Evolutionary conservation across 768 basidiomycete genomes (phyloP).

Genomic region (Lentinula sp.): DNA sequence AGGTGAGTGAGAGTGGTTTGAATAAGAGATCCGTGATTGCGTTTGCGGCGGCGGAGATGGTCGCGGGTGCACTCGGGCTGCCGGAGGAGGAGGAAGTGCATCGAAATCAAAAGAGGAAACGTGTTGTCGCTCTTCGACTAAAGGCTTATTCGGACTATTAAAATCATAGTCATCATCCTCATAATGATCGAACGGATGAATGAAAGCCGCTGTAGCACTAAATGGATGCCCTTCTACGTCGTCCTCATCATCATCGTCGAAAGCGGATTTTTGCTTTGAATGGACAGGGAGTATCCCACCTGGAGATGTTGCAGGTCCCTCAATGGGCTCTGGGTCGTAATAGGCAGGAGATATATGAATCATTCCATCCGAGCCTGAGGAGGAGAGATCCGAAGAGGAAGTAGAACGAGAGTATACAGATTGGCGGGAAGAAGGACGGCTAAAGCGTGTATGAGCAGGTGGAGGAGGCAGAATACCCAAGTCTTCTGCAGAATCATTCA

Average conservation of each 20-base stretch:
- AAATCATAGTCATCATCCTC: slow-evolving; percentile 22
- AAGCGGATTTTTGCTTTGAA: slow-evolving; percentile 8
- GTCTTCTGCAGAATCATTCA: slow-evolving; percentile 14
- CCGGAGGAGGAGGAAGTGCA: slow-evolving; percentile 31
- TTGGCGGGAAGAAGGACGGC: slow-evolving; percentile 16
- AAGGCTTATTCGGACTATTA: slow-evolving; percentile 17
- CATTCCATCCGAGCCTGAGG: slow-evolving; percentile 13
- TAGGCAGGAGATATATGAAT: slow-evolving; percentile 20
- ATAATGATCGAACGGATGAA: slow-evolving; percentile 37
- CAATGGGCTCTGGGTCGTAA: slow-evolving; percentile 18
- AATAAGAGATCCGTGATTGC: not conserved
- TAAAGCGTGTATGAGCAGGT: slow-evolving; percentile 16
- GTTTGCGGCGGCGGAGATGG: not conserved
- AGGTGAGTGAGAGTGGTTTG: not conserved
- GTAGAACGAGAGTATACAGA: slow-evolving; percentile 10
- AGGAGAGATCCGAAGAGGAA: slow-evolving; percentile 19
- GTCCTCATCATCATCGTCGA: slow-evolving; percentile 12
- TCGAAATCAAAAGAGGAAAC: slow-evolving; percentile 47
- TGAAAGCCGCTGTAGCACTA: slow-evolving; percentile 40
- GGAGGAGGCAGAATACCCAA: slow-evolving; percentile 22
- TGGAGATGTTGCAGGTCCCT: slow-evolving; percentile 19
- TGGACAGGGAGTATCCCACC: slow-evolving; percentile 10
- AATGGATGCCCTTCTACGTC: slow-evolving; percentile 15
- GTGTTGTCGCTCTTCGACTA: slow-evolving; percentile 31
- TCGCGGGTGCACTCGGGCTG: slow-evolving; percentile 2